Evolutionary conservation across 169 alveolate genomes (phyloP).

Genomic region (Toxoplasma gondii): DNA sequence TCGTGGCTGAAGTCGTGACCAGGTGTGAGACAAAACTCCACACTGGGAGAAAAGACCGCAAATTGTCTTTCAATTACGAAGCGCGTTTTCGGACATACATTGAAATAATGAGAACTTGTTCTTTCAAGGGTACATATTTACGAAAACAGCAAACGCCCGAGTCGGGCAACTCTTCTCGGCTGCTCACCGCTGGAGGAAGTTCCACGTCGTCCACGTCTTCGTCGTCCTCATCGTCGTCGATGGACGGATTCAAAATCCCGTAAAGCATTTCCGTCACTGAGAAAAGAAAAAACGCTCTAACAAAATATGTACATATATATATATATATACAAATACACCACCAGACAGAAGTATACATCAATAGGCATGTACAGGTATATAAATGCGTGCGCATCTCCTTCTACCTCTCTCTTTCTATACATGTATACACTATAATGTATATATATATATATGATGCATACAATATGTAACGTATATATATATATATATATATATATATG

Average conservation of each 20-base stretch:
- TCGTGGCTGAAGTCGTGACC: too few species aligned
- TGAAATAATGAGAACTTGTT: too few species aligned
- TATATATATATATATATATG: background rate
- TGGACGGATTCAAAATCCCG: slow-evolving; percentile 81
- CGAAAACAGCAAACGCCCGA: too few species aligned
- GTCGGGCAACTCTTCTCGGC: background rate
- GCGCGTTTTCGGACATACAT: too few species aligned
- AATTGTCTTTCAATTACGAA: too few species aligned
- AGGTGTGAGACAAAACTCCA: too few species aligned
- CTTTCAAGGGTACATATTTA: too few species aligned
- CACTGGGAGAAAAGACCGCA: too few species aligned
- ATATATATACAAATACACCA: background rate
- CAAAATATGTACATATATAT: background rate
- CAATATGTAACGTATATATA: background rate
- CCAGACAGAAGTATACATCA: background rate
- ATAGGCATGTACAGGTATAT: background rate
- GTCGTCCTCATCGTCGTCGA: slow-evolving; percentile 75
- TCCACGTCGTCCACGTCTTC: slow-evolving; percentile 71
- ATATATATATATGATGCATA: background rate
- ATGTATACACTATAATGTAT: background rate
- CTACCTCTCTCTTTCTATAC: too few species aligned
- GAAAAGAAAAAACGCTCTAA: background rate
- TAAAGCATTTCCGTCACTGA: slow-evolving; percentile 88
- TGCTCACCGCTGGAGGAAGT: slow-evolving; percentile 67
- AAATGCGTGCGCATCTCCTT: background rate